Evolutionary conservation across 2,329 filamentous ascomycete genomes (phyloP).

Genomic region (Cladobotryum protrusum): DNA sequence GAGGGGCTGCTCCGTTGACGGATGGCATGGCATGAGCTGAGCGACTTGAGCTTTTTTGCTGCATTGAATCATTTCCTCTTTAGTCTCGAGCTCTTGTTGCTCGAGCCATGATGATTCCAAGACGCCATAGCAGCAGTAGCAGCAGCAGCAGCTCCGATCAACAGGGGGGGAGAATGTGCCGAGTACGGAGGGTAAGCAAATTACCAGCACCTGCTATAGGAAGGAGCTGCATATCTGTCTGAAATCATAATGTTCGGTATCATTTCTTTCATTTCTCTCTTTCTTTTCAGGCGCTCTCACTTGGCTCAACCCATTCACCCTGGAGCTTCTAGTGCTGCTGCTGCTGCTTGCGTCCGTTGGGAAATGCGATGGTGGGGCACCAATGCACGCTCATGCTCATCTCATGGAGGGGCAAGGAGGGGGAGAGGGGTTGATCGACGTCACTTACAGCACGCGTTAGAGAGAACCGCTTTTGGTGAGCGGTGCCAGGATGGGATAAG

Average conservation of each 20-base stretch:
- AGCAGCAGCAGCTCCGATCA: no score
- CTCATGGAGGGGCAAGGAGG: slow-evolving; percentile 9
- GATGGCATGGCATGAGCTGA: slow-evolving; percentile 4
- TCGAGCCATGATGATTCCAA: no score
- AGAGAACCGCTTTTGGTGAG: background rate
- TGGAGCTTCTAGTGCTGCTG: background rate
- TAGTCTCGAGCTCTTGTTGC: background rate
- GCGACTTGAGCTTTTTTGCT: slow-evolving; percentile 3
- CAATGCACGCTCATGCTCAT: background rate
- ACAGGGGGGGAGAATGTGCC: no score
- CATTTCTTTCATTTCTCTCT: no score
- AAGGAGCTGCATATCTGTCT: no score
- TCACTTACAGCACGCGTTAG: slow-evolving; percentile 1
- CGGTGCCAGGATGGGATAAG: background rate
- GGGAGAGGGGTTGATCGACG: slow-evolving; percentile 1
- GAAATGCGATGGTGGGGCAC: slow-evolving; percentile 7
- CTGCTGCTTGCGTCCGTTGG: background rate
- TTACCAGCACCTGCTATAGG: no score
- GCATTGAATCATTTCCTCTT: slow-evolving; percentile 1
- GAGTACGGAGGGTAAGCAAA: no score
- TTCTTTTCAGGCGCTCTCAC: background rate
- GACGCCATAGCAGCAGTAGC: no score
- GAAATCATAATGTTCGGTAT: no score
- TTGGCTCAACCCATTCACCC: background rate
- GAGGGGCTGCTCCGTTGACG: slow-evolving; percentile 12